phyloP scores from a whole-genome alignment of 768 basidiomycete species.

The Boletus reticuloceps region DNA sequence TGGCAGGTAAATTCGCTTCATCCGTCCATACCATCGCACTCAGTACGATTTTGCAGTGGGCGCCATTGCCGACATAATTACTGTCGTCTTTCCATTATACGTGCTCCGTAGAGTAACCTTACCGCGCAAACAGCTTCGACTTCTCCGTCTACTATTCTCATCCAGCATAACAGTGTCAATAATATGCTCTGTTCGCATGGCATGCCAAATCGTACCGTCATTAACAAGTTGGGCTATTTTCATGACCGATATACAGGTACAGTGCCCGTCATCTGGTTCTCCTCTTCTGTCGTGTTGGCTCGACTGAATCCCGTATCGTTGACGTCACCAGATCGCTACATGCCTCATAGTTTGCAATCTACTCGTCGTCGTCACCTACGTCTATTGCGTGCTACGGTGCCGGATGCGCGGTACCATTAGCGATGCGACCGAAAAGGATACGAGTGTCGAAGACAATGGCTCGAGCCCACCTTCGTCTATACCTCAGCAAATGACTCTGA shows the following conservation, averaged over 20 bases:
- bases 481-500: constrained; percentile 1
- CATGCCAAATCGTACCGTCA: background rate
- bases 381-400: constrained; percentile 20
- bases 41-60: background rate
- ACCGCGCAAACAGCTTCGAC: background rate
- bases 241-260: constrained; percentile 9
- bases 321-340: constrained; percentile 8
- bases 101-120: constrained; percentile 5
- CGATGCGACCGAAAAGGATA: background rate
- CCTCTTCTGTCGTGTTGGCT: too few species aligned
- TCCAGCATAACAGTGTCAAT: background rate
- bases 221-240: background rate
- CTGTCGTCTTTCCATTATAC: background rate
- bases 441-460: background rate
- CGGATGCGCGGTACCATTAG: too few species aligned
- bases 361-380: constrained; percentile 23
- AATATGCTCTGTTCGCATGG: background rate
- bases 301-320: too few species aligned
- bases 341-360: constrained; percentile 22
- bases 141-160: constrained; percentile 10
- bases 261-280: background rate
- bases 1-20: constrained; percentile 2
- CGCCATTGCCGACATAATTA: background rate
- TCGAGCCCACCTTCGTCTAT: background rate
- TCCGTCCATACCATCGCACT: background rate